A percentile compares a stretch with the other conserved stretches of the same genome.
Evolutionary conservation across 1,139 yeast species (phyloP).

Genomic region (Meyerozyma smithsonii): DNA sequence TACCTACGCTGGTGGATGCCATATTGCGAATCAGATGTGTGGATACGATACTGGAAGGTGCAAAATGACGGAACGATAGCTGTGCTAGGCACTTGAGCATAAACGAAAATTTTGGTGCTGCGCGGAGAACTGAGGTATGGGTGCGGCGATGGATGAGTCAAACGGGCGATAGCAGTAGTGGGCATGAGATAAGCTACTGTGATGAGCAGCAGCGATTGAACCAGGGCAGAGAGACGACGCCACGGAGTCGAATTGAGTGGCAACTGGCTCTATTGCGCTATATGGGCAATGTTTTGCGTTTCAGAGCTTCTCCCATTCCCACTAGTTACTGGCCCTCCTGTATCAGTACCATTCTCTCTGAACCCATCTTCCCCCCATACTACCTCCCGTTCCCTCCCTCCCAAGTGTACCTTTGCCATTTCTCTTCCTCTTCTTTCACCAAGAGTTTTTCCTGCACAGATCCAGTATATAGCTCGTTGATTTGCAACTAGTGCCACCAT

Average conservation of each 20-base stretch:
- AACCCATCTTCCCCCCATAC: too few species aligned
- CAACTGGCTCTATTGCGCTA: too few species aligned
- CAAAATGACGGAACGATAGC: conserved; percentile 2
- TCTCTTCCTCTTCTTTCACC: background rate
- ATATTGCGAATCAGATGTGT: background rate
- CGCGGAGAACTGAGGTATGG: background rate
- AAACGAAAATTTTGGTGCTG: conserved; percentile 1
- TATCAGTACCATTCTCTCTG: too few species aligned
- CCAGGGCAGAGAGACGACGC: too few species aligned
- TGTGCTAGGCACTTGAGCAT: conserved; percentile 7
- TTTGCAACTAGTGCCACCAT: background rate
- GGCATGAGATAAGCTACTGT: background rate
- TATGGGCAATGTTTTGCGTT: too few species aligned
- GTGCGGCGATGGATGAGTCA: conserved; percentile 2
- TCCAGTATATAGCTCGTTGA: background rate
- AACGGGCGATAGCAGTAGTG: background rate
- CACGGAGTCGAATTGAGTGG: too few species aligned
- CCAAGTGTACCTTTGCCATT: background rate
- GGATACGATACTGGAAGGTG: background rate
- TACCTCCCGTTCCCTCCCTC: too few species aligned
- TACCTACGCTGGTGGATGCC: conserved; percentile 16
- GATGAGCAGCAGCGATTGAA: too few species aligned
- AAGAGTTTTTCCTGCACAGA: background rate
- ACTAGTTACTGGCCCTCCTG: too few species aligned
- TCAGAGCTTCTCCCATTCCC: too few species aligned